Conservation (phyloP, 129 eudicot genomes). For the Flaveria brownii region DNA sequence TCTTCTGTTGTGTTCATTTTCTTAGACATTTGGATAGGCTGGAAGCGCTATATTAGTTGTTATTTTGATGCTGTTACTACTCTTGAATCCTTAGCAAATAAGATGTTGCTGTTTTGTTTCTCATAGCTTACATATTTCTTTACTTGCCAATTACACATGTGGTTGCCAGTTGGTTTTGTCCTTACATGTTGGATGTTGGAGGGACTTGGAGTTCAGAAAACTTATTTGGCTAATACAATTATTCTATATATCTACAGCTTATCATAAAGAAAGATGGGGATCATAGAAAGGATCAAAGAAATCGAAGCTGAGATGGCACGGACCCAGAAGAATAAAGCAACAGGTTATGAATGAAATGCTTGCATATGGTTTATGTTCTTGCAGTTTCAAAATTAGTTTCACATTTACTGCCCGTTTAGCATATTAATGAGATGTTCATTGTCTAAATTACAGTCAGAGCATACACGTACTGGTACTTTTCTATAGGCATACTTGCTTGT, state of each 20-base stretch:
- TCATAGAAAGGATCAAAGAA: conserved; percentile 87
- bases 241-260: conserved; percentile 29
- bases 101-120: neutral
- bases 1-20: neutral
- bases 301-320: conserved; percentile 99
- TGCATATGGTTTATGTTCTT: conserved; percentile 20
- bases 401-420: neutral
- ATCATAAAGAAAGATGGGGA: conserved; percentile 69
- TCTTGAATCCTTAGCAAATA: conserved; percentile 10
- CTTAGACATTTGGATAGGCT: conserved; percentile 6
- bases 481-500: neutral
- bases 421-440: neutral
- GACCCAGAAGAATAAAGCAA: conserved; percentile 96
- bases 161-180: neutral
- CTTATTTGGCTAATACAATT: conserved; percentile 18
- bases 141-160: neutral
- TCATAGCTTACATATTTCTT: neutral
- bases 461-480: neutral
- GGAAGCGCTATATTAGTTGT: neutral
- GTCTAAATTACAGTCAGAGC: neutral
- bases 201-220: conserved; percentile 9
- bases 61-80: neutral
- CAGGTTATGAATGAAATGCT: conserved; percentile 51
- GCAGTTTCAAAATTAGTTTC: neutral
- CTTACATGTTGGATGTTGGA: neutral